Conservation (phyloP, 2,329 filamentous ascomycete genomes). For the Aspergillus latus region DNA sequence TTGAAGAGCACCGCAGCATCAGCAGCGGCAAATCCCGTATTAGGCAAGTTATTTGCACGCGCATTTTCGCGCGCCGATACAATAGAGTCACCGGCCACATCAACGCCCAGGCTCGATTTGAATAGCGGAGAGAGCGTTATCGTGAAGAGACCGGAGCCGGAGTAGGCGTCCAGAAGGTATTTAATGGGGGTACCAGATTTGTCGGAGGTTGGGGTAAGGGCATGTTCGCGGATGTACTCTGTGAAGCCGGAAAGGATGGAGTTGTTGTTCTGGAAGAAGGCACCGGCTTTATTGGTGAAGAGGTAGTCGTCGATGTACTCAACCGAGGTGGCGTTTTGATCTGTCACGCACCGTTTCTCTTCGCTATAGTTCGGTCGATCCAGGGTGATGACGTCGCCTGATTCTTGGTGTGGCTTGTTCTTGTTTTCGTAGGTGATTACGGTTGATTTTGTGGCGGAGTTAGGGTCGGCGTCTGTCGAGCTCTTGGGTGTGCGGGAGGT, state of each 20-base stretch:
- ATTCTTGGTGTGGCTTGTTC: conserved; percentile 31
- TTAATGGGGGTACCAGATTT: conserved; percentile 55
- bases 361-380: conserved; percentile 66
- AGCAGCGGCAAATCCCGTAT: conserved; percentile 82
- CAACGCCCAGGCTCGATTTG: conserved; percentile 78
- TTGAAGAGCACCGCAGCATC: conserved; percentile 83
- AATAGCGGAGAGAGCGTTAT: conserved; percentile 86
- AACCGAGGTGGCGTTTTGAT: conserved; percentile 76
- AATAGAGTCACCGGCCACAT: conserved; percentile 80
- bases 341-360: conserved; percentile 83
- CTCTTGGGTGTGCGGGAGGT: conserved; percentile 60
- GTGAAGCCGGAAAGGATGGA: conserved; percentile 88
- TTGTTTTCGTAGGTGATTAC: conserved; percentile 24
- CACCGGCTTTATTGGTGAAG: conserved; percentile 87
- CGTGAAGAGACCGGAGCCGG: conserved; percentile 93
- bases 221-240: conserved; percentile 77
- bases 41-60: conserved; percentile 68
- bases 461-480: conserved; percentile 5
- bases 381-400: conserved; percentile 52
- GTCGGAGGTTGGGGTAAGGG: conserved; percentile 51
- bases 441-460: conserved; percentile 8
- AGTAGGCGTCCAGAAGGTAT: conserved; percentile 96
- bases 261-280: conserved; percentile 99
- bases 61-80: conserved; percentile 77
- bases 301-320: conserved; percentile 84